Percentiles rank a stretch among this genome's conserved stretches.
These are phyloP conservation scores for Dryas alaskensis DNA, from an alignment of 306 rosid genomes.

Conservation along the genomic window DNA sequence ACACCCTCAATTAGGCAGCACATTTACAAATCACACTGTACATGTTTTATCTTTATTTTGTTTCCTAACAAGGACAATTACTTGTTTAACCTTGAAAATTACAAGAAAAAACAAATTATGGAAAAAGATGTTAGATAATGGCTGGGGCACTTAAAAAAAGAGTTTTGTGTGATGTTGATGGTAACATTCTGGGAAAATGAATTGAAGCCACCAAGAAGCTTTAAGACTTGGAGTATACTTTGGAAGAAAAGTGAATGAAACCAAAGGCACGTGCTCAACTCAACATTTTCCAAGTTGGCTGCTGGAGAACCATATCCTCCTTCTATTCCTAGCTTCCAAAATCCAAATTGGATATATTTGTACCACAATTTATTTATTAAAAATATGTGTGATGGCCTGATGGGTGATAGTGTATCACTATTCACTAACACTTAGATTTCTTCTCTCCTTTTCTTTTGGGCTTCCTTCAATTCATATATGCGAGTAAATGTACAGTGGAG, in stretches of 20 bases:
- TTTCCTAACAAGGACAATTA: too few relatives aligned
- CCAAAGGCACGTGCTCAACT: background rate
- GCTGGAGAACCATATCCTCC: background rate
- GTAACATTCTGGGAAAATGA: background rate
- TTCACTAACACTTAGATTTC: too few relatives aligned
- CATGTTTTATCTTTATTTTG: background rate
- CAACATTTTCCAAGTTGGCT: constrained; percentile 16
- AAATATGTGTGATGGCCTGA: too few relatives aligned
- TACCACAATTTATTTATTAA: too few relatives aligned
- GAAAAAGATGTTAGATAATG: too few relatives aligned
- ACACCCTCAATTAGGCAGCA: background rate
- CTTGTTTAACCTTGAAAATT: too few relatives aligned
- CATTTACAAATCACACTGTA: background rate
- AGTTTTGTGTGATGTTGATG: background rate
- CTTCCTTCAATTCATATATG: too few relatives aligned
- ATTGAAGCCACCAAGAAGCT: constrained; percentile 10
- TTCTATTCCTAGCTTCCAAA: background rate
- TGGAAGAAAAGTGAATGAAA: background rate
- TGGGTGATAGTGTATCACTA: too few relatives aligned
- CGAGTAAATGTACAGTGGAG: background rate
- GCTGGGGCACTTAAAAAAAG: too few relatives aligned
- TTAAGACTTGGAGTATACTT: background rate
- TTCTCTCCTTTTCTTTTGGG: too few relatives aligned
- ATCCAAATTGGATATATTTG: background rate
- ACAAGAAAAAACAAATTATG: too few relatives aligned